These are phyloP conservation scores for Beauveria rudraprayagi DNA, from an alignment of 2,329 filamentous ascomycete genomes.

Conservation along the genomic window DNA sequence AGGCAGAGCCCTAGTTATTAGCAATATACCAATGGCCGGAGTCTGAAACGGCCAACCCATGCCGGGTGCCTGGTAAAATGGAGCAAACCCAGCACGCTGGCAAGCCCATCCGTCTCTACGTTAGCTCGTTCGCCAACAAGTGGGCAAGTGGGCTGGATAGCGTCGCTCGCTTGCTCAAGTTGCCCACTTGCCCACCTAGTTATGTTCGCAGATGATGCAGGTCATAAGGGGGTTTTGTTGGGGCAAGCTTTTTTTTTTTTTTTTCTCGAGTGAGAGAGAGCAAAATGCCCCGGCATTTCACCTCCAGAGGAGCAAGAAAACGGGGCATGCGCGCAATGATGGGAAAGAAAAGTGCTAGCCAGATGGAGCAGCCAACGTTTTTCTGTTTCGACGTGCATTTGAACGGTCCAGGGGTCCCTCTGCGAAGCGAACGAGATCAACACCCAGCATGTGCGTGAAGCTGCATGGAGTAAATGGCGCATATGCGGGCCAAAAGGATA, in stretches of 20 bases:
- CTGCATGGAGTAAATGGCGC: background rate
- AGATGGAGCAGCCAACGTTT: too few relatives aligned
- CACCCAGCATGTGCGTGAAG: background rate
- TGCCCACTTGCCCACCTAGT: background rate
- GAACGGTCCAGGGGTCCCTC: background rate
- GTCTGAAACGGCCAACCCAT: constrained; percentile 3
- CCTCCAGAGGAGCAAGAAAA: background rate
- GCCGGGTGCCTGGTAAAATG: constrained; percentile 7
- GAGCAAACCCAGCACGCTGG: background rate
- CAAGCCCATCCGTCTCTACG: background rate
- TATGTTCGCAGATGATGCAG: background rate
- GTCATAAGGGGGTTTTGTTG: constrained; percentile 1
- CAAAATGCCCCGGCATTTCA: too few relatives aligned
- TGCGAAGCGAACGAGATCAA: background rate
- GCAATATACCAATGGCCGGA: background rate
- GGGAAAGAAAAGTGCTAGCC: background rate
- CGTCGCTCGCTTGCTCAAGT: background rate
- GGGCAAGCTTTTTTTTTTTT: background rate
- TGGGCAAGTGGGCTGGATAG: background rate
- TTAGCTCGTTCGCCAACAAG: background rate
- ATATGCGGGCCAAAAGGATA: background rate
- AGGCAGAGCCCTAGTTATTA: too few relatives aligned
- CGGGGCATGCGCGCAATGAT: background rate
- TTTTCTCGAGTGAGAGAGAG: too few relatives aligned
- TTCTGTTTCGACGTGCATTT: too few relatives aligned